Evolutionary conservation across 1,284 basidiomycete species (phyloP), one percentile per base, ranked within the genome.

Genomic region (Trichosporon faecale): DNA sequence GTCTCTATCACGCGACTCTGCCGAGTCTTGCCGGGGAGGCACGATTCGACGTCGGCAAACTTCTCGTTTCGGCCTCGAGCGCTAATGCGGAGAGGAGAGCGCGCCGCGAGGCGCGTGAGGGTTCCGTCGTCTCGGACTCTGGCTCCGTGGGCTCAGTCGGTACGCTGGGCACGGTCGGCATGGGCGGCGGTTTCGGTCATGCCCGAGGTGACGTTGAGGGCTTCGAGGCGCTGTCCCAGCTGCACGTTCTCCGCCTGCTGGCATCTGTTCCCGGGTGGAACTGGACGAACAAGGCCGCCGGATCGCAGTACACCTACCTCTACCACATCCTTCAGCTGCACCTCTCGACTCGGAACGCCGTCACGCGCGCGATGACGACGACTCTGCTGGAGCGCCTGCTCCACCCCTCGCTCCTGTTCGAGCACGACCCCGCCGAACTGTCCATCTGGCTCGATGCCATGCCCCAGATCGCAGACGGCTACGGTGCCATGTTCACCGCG

Each of bases 11-110:
- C 76, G 86, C 86, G 27, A 90, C 88, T 63, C 83, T 97, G 14
- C 92, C 93, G 0, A 86, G 87, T 5, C 83, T 92, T 3, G 89
- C 91, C 0, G 88, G 88, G 0, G 94, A 95, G 79, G 88, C 89
- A 7, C 87, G 89, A 63, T 95, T 95, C 77, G 95, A 98, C 79
- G 88, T 91, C 21, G 93, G 93, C 14, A 93, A 93, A 78, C 81
- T 95, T 33, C 83, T 95, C 23, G 85, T 86, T 65, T 88, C 85
- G 66, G 85, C 87, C 63, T 83, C 86, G 33, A 83, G 76, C 23
- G 78, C 79, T 18, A 80, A 79, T 31, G 79, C 78, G 25, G 83
- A 83, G 72, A 74, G 79, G 70, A 70, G 78, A 66, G 78, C 79
- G 29, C 75, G 76, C 18, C 73, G 79, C 25, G 79, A 82, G 64